Evolutionary conservation across 371 early-diverging fungal species (phyloP), one percentile per base, ranked within the genome.

Genomic region (Batrachochytrium dendrobatidis): DNA sequence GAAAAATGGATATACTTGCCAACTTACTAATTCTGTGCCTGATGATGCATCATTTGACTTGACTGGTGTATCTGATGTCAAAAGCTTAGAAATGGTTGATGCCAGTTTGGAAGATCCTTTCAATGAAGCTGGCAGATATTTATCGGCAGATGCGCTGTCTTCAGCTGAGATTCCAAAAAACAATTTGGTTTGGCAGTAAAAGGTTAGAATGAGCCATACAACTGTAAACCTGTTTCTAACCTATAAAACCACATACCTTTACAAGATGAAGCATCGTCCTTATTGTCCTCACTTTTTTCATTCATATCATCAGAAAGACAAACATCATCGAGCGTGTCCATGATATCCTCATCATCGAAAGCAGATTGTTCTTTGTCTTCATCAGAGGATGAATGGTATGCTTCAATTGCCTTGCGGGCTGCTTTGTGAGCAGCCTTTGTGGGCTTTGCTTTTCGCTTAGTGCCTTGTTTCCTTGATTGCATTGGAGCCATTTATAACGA

Each of bases 71-170:
- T 26, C 12, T 29, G 49, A 24, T 18, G 49, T 29, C 6, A 87
- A 71, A 62, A 87, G 84, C 66, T 83, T 83, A 35, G 82, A 76
- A 79, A 87, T 87, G 30, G 85, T 83, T 22, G 61, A 68, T 3
- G 65, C 61, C 45, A 68, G 54, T 44, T 65, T 65, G 12, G 59
- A 35, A 17, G 54, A 28, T 26, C 50, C 56, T 44, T 48, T n/a
- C n/a, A n/a, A n/a, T n/a, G n/a, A n/a, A n/a, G n/a, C n/a, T n/a
- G n/a, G n/a, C n/a, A n/a, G n/a, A n/a, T n/a, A n/a, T n/a, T n/a
- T n/a, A n/a, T n/a, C n/a, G n/a, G n/a, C n/a, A n/a, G n/a, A n/a
- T n/a, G n/a, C n/a, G n/a, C n/a, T n/a, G n/a, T n/a, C n/a, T n/a
- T n/a, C n/a, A n/a, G n/a, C n/a, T n/a, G n/a, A n/a, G n/a, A n/a